Evolutionary conservation across 768 basidiomycete genomes (phyloP).

Genomic region (Tylopilus rubrobrunneus): DNA sequence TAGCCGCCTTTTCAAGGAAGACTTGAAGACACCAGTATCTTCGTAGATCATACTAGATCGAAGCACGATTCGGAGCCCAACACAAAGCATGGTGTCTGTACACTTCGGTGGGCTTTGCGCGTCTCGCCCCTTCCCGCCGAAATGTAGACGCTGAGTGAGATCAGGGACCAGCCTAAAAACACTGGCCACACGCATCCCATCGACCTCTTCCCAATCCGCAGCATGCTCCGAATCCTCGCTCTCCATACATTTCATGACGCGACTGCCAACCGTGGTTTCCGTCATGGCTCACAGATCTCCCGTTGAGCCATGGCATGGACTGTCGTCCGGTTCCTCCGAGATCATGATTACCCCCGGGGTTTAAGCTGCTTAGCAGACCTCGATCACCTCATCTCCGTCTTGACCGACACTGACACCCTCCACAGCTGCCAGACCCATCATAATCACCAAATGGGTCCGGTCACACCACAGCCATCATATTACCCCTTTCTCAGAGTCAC

Average conservation of each 20-base stretch:
- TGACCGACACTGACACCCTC: slow-evolving; percentile 26
- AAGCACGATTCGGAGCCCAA: not conserved
- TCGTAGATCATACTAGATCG: too few species aligned
- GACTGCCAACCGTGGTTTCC: too few species aligned
- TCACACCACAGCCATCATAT: too few species aligned
- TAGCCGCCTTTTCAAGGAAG: too few species aligned
- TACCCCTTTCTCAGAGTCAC: too few species aligned
- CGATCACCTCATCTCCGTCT: slow-evolving; percentile 24
- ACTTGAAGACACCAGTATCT: too few species aligned
- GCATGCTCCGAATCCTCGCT: too few species aligned
- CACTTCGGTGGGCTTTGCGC: too few species aligned
- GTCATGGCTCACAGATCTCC: not conserved
- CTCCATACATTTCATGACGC: too few species aligned
- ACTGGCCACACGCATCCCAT: too few species aligned
- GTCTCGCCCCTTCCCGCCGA: not conserved
- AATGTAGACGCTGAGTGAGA: not conserved
- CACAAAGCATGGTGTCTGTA: not conserved
- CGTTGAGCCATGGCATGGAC: not conserved
- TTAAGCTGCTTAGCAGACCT: slow-evolving; percentile 9
- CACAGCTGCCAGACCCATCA: slow-evolving; percentile 65
- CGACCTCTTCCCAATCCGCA: too few species aligned
- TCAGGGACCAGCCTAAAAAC: not conserved
- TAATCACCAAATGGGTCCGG: too few species aligned
- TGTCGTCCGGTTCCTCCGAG: not conserved
- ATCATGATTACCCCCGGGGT: not conserved